These are phyloP conservation scores for Zygoascus flipseniorum DNA, from an alignment of 805 yeast species.

Conservation along the genomic window DNA sequence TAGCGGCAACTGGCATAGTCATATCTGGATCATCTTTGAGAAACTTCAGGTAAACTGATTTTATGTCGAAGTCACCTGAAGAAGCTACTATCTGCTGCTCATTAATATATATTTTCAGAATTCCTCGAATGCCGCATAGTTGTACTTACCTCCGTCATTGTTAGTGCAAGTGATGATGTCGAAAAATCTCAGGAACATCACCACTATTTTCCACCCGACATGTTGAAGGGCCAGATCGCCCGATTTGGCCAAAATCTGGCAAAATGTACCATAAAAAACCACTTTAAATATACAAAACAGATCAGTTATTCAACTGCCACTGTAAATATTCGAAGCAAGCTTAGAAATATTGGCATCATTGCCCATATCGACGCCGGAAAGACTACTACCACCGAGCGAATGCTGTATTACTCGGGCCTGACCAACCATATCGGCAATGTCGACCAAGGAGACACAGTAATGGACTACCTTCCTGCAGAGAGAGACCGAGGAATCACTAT, in stretches of 20 bases:
- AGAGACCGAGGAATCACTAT: conserved; percentile 91
- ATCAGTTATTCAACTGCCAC: neutral
- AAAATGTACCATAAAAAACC: too few relatives aligned
- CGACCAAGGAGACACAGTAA: conserved; percentile 93
- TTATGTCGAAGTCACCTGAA: conserved; percentile 55
- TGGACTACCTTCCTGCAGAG: conserved; percentile 86
- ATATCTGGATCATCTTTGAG: conserved; percentile 87
- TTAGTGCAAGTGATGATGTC: too few relatives aligned
- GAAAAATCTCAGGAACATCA: neutral
- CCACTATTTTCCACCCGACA: neutral
- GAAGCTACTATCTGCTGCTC: neutral
- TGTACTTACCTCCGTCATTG: too few relatives aligned
- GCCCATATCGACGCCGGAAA: conserved; percentile 99
- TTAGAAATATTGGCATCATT: conserved; percentile 84
- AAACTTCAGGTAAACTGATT: conserved; percentile 67
- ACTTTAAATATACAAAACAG: too few relatives aligned
- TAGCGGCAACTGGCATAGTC: conserved; percentile 99
- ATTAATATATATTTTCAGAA: neutral
- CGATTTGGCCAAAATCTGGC: neutral
- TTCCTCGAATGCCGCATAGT: too few relatives aligned
- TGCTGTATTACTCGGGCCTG: conserved; percentile 83
- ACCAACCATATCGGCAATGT: conserved; percentile 79
- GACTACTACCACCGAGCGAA: conserved; percentile 93
- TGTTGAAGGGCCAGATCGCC: neutral
- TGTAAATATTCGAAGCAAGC: neutral